These are phyloP conservation scores for Myriosclerotinia scirpicola DNA, from an alignment of 2,329 filamentous ascomycete genomes.

Conservation along the genomic window DNA sequence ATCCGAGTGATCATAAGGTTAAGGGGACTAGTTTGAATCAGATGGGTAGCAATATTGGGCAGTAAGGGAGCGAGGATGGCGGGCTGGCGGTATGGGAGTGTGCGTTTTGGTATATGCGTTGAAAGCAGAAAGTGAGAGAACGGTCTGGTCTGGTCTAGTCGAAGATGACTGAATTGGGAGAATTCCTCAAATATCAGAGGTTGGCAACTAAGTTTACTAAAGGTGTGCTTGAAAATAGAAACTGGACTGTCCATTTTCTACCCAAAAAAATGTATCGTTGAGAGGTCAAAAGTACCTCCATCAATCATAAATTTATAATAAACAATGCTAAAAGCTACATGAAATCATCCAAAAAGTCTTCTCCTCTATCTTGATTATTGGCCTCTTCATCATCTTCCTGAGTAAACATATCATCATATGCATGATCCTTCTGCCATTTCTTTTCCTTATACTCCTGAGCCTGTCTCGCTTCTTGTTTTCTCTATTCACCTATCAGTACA, in stretches of 20 bases:
- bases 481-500: constrained; percentile 47
- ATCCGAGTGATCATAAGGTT: constrained; percentile 80
- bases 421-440: constrained; percentile 96
- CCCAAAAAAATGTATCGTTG: no score
- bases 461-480: constrained; percentile 72
- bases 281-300: no score
- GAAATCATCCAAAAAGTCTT: constrained; percentile 86
- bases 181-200: no score
- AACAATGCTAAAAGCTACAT: constrained; percentile 58
- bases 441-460: constrained; percentile 81
- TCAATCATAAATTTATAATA: not conserved
- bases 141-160: not conserved
- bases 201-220: not conserved
- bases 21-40: constrained; percentile 57
- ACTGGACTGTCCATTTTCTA: not conserved
- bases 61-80: constrained; percentile 31
- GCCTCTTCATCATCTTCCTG: constrained; percentile 69
- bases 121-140: not conserved
- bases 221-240: not conserved
- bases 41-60: constrained; percentile 56
- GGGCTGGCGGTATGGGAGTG: not conserved
- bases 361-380: constrained; percentile 82
- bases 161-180: not conserved
- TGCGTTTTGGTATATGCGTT: not conserved
- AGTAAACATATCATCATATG: constrained; percentile 88